Percentiles rank a stretch among this genome's conserved stretches.
Conservation (phyloP, 1,284 basidiomycete genomes). For the Ustilago trichophora region DNA sequence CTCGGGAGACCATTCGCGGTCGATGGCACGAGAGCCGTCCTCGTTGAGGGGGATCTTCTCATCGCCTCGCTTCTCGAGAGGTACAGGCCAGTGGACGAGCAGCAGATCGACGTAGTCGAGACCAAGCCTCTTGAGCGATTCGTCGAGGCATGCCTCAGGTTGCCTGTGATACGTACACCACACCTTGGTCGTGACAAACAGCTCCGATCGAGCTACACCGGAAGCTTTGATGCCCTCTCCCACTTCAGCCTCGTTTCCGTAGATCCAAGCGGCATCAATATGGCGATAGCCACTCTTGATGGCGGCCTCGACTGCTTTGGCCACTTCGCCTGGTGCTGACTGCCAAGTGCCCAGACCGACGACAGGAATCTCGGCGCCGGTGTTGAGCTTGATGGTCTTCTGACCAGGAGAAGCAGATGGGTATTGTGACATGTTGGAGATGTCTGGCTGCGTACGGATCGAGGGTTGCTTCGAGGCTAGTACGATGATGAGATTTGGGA, state of each 20-base stretch:
- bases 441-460: not conserved
- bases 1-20: conserved; percentile 75
- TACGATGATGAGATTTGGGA: not conserved
- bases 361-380: conserved; percentile 63
- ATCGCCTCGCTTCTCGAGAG: conserved; percentile 76
- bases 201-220: conserved; percentile 77
- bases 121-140: conserved; percentile 77
- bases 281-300: conserved; percentile 43
- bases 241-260: conserved; percentile 81
- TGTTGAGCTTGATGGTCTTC: conserved; percentile 64
- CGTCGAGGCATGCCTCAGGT: conserved; percentile 74
- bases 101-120: conserved; percentile 82
- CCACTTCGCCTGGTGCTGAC: conserved; percentile 68
- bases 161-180: conserved; percentile 69
- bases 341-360: conserved; percentile 56
- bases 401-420: conserved; percentile 47
- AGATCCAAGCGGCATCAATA: conserved; percentile 42
- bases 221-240: conserved; percentile 79
- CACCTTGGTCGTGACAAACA: conserved; percentile 85
- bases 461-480: no score
- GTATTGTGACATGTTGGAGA: conserved; percentile 31
- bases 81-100: conserved; percentile 64
- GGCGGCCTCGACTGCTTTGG: conserved; percentile 68
- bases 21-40: conserved; percentile 71
- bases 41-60: conserved; percentile 73